phyloP scores from a whole-genome alignment of 2,329 filamentous ascomycete genomes.

The Sphaerostilbella broomeana region DNA sequence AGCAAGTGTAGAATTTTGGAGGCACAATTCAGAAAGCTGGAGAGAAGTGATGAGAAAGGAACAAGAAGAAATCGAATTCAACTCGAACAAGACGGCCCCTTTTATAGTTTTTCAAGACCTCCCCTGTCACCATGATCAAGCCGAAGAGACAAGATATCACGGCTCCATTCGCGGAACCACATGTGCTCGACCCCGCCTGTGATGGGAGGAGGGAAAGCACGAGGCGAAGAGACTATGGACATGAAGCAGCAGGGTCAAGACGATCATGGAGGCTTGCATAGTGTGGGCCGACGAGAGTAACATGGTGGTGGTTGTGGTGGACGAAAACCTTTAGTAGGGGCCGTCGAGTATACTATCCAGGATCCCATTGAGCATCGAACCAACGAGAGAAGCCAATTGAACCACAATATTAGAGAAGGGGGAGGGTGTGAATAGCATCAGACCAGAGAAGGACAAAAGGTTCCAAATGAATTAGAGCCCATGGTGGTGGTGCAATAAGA shows the following conservation, averaged over 20 bases:
- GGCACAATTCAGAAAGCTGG: conserved; percentile 4
- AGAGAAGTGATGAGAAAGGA: conserved; percentile 40
- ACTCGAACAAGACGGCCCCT: conserved; percentile 44
- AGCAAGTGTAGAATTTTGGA: background rate
- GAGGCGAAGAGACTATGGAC: conserved; percentile 26
- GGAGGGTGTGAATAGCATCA: conserved; percentile 20
- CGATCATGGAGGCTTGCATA: conserved; percentile 29
- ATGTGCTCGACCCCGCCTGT: conserved; percentile 36
- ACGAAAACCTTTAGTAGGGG: conserved; percentile 13
- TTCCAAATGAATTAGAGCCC: conserved; percentile 5
- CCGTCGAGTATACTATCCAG: conserved; percentile 2
- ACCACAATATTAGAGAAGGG: conserved; percentile 8
- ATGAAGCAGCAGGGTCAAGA: conserved; percentile 24
- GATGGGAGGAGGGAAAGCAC: conserved; percentile 25
- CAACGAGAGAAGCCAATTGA: conserved; percentile 14
- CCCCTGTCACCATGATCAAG: conserved; percentile 29
- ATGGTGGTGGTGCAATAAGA: conserved; percentile 11
- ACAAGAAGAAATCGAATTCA: conserved; percentile 41
- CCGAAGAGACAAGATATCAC: conserved; percentile 36
- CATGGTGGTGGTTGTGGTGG: conserved; percentile 18
- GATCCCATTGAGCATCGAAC: conserved; percentile 8
- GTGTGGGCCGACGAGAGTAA: conserved; percentile 27
- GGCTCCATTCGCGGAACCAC: conserved; percentile 38
- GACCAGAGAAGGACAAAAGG: conserved; percentile 10
- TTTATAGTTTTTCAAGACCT: conserved; percentile 55